These are phyloP conservation scores for Penicillium malachiteum DNA, from an alignment of 495 filamentous ascomycete species.

Conservation along the genomic window DNA sequence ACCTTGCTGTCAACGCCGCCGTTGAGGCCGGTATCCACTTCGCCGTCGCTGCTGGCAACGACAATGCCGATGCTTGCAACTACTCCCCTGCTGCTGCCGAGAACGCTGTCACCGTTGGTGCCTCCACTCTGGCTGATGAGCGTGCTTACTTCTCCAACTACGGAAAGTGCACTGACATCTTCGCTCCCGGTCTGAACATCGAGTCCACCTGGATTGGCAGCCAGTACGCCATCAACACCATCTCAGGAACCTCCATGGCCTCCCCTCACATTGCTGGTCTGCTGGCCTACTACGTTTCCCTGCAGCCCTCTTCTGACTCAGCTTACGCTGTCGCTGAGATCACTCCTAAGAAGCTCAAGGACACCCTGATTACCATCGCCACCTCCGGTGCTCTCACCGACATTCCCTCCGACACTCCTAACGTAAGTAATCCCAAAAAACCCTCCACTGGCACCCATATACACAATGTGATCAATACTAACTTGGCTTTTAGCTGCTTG, in stretches of 20 bases:
- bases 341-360: conserved; percentile 93
- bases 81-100: conserved; percentile 97
- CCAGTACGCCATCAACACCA: conserved; percentile 92
- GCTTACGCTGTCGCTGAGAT: conserved; percentile 85
- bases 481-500: conserved; percentile 66
- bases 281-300: conserved; percentile 94
- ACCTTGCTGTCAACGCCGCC: conserved; percentile 90
- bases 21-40: conserved; percentile 91
- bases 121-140: conserved; percentile 88
- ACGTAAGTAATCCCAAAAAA: conserved; percentile 50
- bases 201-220: conserved; percentile 96
- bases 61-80: conserved; percentile 97
- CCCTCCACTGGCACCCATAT: neutral
- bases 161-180: conserved; percentile 99
- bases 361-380: conserved; percentile 77
- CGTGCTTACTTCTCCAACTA: conserved; percentile 99
- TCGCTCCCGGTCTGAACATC: conserved; percentile 96
- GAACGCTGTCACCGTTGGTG: conserved; percentile 94
- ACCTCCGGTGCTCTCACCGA: conserved; percentile 78
- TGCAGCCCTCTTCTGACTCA: conserved; percentile 85
- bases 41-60: conserved; percentile 96
- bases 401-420: conserved; percentile 80
- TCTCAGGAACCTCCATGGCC: conserved; percentile 99
- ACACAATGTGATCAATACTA: conserved; percentile 36
- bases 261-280: conserved; percentile 97